phyloP scores from a whole-genome alignment of 768 basidiomycete species.

The Tulasnella sp. region DNA sequence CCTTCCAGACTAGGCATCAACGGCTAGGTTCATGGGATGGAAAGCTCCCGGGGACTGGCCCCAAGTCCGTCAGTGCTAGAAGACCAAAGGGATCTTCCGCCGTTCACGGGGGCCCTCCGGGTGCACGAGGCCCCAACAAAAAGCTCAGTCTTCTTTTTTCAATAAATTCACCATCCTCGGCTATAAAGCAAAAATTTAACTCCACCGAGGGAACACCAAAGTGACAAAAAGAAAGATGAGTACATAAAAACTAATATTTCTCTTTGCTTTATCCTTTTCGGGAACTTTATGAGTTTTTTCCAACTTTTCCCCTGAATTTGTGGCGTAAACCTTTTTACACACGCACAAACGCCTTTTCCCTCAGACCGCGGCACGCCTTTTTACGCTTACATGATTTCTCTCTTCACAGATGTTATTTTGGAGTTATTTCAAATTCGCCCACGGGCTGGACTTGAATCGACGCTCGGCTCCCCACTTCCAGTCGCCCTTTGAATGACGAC shows the following conservation, averaged over 20 bases:
- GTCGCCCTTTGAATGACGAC: background rate
- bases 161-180: background rate
- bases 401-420: background rate
- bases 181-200: background rate
- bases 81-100: background rate
- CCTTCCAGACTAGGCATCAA: background rate
- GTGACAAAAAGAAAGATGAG: background rate
- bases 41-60: background rate
- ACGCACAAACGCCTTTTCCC: background rate
- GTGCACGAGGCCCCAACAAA: background rate
- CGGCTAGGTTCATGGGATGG: constrained; percentile 2
- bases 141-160: background rate
- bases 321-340: background rate
- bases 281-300: background rate
- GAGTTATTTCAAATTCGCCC: background rate
- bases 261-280: background rate
- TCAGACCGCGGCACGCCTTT: background rate
- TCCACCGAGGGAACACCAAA: background rate
- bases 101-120: background rate
- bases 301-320: background rate
- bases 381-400: background rate
- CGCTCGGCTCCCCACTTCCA: background rate
- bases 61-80: constrained; percentile 1
- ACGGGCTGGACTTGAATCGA: background rate
- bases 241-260: constrained; percentile 8